Evolutionary conservation across 495 filamentous ascomycete genomes (phyloP).

Genomic region (Tetracladium marchalianum): DNA sequence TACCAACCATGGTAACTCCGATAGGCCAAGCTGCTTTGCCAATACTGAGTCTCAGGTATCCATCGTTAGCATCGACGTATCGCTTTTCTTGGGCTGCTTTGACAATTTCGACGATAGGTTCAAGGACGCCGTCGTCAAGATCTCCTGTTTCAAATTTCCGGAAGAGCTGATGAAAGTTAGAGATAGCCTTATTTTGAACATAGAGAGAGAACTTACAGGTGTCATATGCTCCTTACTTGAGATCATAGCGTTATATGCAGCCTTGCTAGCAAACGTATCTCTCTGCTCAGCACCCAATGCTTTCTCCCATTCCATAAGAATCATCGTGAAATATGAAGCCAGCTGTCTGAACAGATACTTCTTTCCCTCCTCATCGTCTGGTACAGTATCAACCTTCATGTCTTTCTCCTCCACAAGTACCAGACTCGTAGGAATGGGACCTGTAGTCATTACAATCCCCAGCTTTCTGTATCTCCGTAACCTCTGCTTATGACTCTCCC

Average conservation of each 20-base stretch:
- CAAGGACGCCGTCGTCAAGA: conserved; percentile 66
- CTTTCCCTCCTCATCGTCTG: conserved; percentile 44
- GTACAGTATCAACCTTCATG: conserved; percentile 71
- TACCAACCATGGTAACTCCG: conserved; percentile 98
- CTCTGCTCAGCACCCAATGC: conserved; percentile 62
- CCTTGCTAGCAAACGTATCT: conserved; percentile 65
- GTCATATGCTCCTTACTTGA: conserved; percentile 77
- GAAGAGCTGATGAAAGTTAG: conserved; percentile 47
- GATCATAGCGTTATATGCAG: conserved; percentile 67
- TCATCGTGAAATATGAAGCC: conserved; percentile 86
- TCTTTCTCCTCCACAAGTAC: conserved; percentile 67
- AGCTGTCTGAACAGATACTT: conserved; percentile 75
- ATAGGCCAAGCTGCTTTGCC: conserved; percentile 99
- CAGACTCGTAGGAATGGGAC: conserved; percentile 58
- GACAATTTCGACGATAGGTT: conserved; percentile 89
- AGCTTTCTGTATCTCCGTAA: conserved; percentile 60
- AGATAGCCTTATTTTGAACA: neutral
- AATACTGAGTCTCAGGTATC: conserved; percentile 85
- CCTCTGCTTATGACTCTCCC: conserved; percentile 62
- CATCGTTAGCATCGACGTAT: conserved; percentile 96
- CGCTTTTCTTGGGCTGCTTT: conserved; percentile 75
- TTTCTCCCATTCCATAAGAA: conserved; percentile 76
- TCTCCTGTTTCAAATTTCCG: conserved; percentile 74
- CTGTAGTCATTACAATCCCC: conserved; percentile 32
- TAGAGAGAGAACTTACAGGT: conserved; percentile 33